phyloP scores from a whole-genome alignment of 805 yeast species.

The Candida ulmi region DNA sequence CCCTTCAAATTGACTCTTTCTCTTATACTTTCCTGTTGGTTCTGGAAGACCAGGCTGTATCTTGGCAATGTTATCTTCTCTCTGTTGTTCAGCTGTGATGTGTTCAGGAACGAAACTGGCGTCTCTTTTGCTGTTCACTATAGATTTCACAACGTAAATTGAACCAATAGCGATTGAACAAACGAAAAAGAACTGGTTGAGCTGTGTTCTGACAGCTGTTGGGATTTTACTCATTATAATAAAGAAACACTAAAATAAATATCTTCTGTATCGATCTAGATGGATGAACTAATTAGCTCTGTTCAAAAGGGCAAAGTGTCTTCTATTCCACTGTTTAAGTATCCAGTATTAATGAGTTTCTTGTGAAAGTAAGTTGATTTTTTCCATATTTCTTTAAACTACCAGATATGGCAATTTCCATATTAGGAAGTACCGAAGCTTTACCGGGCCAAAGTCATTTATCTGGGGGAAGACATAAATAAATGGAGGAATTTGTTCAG shows the following conservation, averaged over 20 bases:
- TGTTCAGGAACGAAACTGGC: slow-evolving; percentile 29
- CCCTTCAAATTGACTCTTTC: slow-evolving; percentile 66
- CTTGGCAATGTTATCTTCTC: slow-evolving; percentile 24
- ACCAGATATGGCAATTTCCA: not conserved
- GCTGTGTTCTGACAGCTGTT: slow-evolving; percentile 13
- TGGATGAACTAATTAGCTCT: too few relatives aligned
- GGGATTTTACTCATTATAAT: slow-evolving; percentile 15
- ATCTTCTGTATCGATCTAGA: too few relatives aligned
- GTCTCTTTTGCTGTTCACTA: slow-evolving; percentile 31
- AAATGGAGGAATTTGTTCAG: too few relatives aligned
- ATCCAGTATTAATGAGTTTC: too few relatives aligned
- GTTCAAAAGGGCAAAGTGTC: too few relatives aligned
- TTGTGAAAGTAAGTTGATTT: too few relatives aligned
- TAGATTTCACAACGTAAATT: slow-evolving; percentile 22
- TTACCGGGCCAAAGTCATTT: too few relatives aligned
- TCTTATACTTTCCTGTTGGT: slow-evolving; percentile 27
- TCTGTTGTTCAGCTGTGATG: slow-evolving; percentile 4
- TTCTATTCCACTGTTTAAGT: too few relatives aligned
- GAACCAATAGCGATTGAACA: slow-evolving; percentile 23
- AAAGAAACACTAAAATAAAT: too few relatives aligned
- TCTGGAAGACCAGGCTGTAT: slow-evolving; percentile 54
- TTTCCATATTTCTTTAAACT: not conserved
- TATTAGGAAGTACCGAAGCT: not conserved
- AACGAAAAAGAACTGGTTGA: slow-evolving; percentile 19
- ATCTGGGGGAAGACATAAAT: not conserved